These are phyloP conservation scores for Magnusiomyces paraingens DNA, from an alignment of 1,139 yeast genomes.

Conservation along the genomic window DNA sequence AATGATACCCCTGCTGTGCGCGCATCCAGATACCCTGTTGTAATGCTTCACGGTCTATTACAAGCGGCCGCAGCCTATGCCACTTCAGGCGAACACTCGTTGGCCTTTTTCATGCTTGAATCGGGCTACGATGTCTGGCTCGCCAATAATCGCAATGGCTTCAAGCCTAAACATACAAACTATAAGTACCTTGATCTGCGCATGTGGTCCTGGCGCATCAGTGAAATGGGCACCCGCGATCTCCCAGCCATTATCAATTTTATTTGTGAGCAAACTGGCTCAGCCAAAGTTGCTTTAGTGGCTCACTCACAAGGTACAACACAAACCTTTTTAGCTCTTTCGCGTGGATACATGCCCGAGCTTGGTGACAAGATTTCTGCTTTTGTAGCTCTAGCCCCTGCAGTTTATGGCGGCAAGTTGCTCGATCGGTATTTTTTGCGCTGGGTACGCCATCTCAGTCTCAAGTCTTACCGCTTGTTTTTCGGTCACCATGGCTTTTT, in stretches of 20 bases:
- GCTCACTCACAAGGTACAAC: slow-evolving; percentile 96
- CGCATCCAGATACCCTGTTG: slow-evolving; percentile 45
- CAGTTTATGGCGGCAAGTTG: slow-evolving; percentile 76
- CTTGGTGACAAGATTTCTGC: slow-evolving; percentile 47
- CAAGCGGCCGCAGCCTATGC: slow-evolving; percentile 83
- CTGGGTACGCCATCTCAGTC: slow-evolving; percentile 26
- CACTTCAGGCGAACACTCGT: slow-evolving; percentile 66
- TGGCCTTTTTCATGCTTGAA: slow-evolving; percentile 56
- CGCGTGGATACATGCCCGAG: slow-evolving; percentile 43
- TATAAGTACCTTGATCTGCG: slow-evolving; percentile 43
- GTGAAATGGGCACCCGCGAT: slow-evolving; percentile 72
- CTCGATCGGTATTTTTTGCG: slow-evolving; percentile 50
- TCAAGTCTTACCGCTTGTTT: slow-evolving; percentile 32
- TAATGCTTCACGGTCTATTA: slow-evolving; percentile 77
- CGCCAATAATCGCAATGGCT: slow-evolving; percentile 87
- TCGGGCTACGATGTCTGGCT: slow-evolving; percentile 88
- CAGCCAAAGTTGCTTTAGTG: slow-evolving; percentile 50
- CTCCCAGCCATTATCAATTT: slow-evolving; percentile 63
- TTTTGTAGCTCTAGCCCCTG: slow-evolving; percentile 82
- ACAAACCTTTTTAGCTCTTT: slow-evolving; percentile 60
- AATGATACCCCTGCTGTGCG: slow-evolving; percentile 35
- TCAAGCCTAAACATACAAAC: slow-evolving; percentile 54
- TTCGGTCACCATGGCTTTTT: slow-evolving; percentile 45
- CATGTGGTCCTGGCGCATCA: slow-evolving; percentile 73
- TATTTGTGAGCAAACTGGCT: slow-evolving; percentile 42